phyloP scores from a whole-genome alignment of 352 stramenopile species.

The Lagenidium sp. region DNA sequence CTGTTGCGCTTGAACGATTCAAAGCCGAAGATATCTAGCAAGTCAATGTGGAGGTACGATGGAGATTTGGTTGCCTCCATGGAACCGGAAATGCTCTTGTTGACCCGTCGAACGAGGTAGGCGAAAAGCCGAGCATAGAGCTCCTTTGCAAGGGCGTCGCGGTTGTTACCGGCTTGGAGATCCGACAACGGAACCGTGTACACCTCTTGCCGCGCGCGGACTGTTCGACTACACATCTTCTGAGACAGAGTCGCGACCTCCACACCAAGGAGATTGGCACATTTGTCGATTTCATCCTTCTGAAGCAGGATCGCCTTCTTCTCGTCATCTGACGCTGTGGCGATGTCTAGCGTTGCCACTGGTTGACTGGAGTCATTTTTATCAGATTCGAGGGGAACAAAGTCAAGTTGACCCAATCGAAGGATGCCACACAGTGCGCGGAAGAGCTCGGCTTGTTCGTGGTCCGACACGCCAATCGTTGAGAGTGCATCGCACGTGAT shows the following conservation, averaged over 20 bases:
- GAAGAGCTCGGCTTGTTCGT: constrained; percentile 70
- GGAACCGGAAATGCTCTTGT: constrained; percentile 71
- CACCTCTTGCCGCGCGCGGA: constrained; percentile 75
- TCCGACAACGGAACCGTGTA: constrained; percentile 71
- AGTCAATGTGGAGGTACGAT: constrained; percentile 83
- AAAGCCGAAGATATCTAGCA: constrained; percentile 98
- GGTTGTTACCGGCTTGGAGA: constrained; percentile 72
- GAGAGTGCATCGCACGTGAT: constrained; percentile 70
- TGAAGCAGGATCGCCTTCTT: constrained; percentile 35
- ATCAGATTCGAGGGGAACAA: constrained; percentile 65
- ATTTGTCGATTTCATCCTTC: constrained; percentile 47
- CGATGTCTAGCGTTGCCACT: constrained; percentile 29
- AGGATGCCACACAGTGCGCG: constrained; percentile 65
- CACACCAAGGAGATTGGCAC: constrained; percentile 60
- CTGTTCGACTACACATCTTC: constrained; percentile 72
- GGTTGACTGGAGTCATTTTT: constrained; percentile 69
- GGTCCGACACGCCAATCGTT: constrained; percentile 64
- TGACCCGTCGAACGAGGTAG: constrained; percentile 88
- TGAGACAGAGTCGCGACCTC: constrained; percentile 46
- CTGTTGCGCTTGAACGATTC: constrained; percentile 91
- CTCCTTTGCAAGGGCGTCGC: constrained; percentile 94
- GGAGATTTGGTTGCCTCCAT: constrained; percentile 19
- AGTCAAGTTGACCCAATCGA: constrained; percentile 74
- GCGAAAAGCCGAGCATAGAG: constrained; percentile 94
- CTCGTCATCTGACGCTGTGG: constrained; percentile 4